phyloP scores from a whole-genome alignment of 2,329 filamentous ascomycete species.

The Neonectria coccinea region DNA sequence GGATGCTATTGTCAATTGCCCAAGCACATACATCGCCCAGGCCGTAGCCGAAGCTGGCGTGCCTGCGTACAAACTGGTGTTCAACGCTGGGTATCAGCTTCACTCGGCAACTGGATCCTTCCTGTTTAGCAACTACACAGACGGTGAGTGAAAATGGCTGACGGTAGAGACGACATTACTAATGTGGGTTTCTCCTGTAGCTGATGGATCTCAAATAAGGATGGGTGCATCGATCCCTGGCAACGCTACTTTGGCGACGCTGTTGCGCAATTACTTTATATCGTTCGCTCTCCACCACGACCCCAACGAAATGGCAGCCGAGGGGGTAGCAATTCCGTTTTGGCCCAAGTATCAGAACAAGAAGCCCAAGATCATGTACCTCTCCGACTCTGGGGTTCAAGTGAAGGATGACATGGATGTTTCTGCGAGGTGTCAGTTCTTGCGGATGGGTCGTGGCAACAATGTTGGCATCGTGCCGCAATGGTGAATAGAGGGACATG shows the following conservation, averaged over 20 bases:
- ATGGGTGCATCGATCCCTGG: slow-evolving; percentile 6
- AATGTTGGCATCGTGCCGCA: slow-evolving; percentile 12
- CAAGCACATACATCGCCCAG: slow-evolving; percentile 7
- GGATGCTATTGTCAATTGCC: slow-evolving; percentile 13
- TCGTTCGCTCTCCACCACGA: slow-evolving; percentile 17
- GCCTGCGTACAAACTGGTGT: slow-evolving; percentile 16
- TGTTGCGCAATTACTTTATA: slow-evolving; percentile 14
- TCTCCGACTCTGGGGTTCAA: background rate
- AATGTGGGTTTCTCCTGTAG: background rate
- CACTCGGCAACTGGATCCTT: slow-evolving; percentile 17
- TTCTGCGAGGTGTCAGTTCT: slow-evolving; percentile 11
- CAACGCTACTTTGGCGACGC: slow-evolving; percentile 12
- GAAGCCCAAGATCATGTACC: background rate
- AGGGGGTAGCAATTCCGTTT: background rate
- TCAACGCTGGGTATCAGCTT: slow-evolving; percentile 22
- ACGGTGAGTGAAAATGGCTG: background rate
- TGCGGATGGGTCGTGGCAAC: slow-evolving; percentile 9
- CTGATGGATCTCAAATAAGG: slow-evolving; percentile 9
- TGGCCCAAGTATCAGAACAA: slow-evolving; percentile 10
- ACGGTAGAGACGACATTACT: background rate
- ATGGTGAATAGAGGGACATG: background rate
- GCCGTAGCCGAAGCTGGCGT: slow-evolving; percentile 11
- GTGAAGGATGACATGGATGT: slow-evolving; percentile 8
- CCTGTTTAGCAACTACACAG: slow-evolving; percentile 10
- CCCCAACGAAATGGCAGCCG: background rate